Evolutionary conservation across 2,329 filamentous ascomycete species (phyloP).

Genomic region (Venturia asperata): DNA sequence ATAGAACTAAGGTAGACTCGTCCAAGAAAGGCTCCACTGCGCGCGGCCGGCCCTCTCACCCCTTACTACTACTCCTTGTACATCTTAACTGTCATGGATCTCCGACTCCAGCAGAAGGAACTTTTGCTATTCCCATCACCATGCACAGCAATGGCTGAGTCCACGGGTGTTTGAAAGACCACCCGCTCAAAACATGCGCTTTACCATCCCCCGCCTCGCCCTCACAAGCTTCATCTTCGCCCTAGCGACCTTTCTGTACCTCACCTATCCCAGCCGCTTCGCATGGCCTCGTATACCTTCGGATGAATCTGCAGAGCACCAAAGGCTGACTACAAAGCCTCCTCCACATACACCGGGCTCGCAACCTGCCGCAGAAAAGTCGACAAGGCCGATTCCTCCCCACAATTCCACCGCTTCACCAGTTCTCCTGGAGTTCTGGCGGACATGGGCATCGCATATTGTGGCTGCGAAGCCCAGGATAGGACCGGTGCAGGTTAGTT

Average conservation of each 20-base stretch:
- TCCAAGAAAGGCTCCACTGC: background rate
- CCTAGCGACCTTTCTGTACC: background rate
- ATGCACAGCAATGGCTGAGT: conserved; percentile 7
- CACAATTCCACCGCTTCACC: conserved; percentile 16
- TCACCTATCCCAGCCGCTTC: background rate
- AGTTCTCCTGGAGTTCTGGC: conserved; percentile 8
- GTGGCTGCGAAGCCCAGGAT: conserved; percentile 4
- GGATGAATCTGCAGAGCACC: background rate
- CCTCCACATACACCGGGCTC: background rate
- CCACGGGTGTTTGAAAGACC: background rate
- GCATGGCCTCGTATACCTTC: background rate
- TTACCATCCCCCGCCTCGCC: background rate
- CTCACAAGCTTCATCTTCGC: background rate
- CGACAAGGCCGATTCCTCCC: background rate
- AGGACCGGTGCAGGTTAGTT: background rate
- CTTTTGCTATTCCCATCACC: background rate
- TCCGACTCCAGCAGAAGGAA: background rate
- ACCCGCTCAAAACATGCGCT: background rate
- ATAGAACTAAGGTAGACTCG: no score
- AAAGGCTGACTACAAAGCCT: background rate
- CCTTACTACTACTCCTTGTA: background rate
- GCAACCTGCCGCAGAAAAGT: background rate
- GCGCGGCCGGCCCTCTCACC: background rate
- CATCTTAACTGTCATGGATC: background rate
- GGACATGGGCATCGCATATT: conserved; percentile 9